Base-by-base conservation (phyloP, 2,329 filamentous ascomycete genomes). In the Aschersonia sp. region DNA sequence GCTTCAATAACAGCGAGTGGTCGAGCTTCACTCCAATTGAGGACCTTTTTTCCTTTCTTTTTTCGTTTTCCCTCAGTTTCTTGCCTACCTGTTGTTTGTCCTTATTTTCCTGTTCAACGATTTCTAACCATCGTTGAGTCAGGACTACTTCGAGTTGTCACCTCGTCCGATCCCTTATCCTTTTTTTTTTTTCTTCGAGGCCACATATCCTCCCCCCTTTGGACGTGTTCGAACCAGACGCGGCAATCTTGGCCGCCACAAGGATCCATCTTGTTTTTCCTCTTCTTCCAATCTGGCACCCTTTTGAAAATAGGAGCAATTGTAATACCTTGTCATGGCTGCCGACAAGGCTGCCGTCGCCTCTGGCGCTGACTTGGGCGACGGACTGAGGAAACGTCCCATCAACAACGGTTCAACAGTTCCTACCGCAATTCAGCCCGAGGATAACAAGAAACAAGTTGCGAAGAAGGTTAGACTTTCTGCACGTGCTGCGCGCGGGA, bases 351-450 rank as follows among this genome's bases (percentile, higher is more conserved):
- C 72, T 60, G 67, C 70, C 58, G 66, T 73, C 63, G 76, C 73
- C 63, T 78, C 79, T 40, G 79, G 79, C 64, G 72, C 74, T 58
- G 76, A 81, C 56, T 62, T 72, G 49, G 69, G 68, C 57, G 73
- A 80, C 56, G 70, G 71, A 54, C 68, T 76, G 52, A 71, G 78
- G 56, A 67, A 77, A 58, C 75, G 79, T 47, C 69, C 70, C 44
- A 68, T 68, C 42, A 64, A 49, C 51, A 58, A 49, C 63, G 58
- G 60, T 50, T 54, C 66, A 51, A 55, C 63, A 50, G 55, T 61
- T 53, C 60, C 63, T 50, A 57, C 60, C 32, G 52, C 60, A 50
- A 54, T 63, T 44, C 70, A 79, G 58, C 58, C 69, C 30, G 75
- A 79, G 53, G 75, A 81, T 55, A 75, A 75, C 62, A 81, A 80